Conservation (phyloP, 2,329 filamentous ascomycete species). For the Thermothelomyces thermophilus region DNA sequence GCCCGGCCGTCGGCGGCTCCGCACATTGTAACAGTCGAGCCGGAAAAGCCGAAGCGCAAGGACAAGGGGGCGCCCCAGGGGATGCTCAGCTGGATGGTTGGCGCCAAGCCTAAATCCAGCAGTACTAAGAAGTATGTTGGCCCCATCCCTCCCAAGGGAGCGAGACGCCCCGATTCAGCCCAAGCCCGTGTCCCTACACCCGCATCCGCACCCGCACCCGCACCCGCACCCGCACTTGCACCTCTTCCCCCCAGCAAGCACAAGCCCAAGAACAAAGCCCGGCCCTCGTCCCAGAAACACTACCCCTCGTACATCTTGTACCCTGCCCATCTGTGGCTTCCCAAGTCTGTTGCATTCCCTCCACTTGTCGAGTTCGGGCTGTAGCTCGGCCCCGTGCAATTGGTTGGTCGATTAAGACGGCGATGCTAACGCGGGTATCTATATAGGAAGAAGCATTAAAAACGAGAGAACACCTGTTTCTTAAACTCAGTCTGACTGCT, state of each 20-base stretch:
- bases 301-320: background rate
- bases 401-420: background rate
- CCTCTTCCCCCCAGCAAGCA: background rate
- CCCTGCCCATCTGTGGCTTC: background rate
- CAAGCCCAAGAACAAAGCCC: background rate
- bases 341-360: background rate
- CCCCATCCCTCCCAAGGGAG: background rate
- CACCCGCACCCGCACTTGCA: background rate
- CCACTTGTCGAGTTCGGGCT: background rate
- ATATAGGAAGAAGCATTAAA: constrained; percentile 16
- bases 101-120: constrained; percentile 25
- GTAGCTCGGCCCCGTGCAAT: background rate
- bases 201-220: background rate
- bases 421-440: constrained; percentile 4
- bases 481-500: background rate
- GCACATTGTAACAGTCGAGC: constrained; percentile 27
- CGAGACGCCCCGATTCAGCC: too few relatives aligned
- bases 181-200: background rate
- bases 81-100: constrained; percentile 32
- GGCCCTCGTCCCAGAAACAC: background rate
- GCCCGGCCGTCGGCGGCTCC: background rate
- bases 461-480: background rate
- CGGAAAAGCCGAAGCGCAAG: constrained; percentile 27
- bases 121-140: constrained; percentile 31
- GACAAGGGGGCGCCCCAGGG: constrained; percentile 19